phyloP scores from a whole-genome alignment of 306 rosid genomes.

The Acacia melanoxylon region DNA sequence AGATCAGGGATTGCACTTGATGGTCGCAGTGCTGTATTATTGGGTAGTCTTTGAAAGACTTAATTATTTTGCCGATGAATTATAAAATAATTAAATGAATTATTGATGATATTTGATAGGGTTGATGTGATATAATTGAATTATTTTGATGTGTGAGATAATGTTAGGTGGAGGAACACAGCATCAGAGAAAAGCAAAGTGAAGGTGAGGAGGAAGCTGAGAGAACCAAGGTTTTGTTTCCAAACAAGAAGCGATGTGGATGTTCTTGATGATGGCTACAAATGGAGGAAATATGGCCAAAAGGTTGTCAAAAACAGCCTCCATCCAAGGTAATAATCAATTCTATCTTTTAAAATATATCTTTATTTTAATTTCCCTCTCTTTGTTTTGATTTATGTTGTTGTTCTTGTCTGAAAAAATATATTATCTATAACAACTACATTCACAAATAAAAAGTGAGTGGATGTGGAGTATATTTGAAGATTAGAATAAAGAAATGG shows the following conservation, averaged over 20 bases:
- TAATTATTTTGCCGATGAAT: not conserved
- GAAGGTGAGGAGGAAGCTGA: constrained; percentile 92
- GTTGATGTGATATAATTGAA: not conserved
- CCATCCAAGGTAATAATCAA: constrained; percentile 78
- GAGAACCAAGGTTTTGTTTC: constrained; percentile 97
- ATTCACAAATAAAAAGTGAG: too few relatives aligned
- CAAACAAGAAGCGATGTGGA: constrained; percentile 99
- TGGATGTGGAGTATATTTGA: not conserved
- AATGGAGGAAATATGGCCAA: constrained; percentile 99
- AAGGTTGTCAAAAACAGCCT: constrained; percentile 98
- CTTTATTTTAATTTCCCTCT: too few relatives aligned
- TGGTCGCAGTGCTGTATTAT: not conserved
- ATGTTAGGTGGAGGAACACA: constrained; percentile 85
- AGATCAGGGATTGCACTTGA: not conserved
- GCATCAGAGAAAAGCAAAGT: constrained; percentile 79
- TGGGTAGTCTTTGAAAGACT: not conserved
- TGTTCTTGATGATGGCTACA: constrained; percentile 98
- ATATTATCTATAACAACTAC: too few relatives aligned
- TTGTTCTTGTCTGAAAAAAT: too few relatives aligned
- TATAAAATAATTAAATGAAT: not conserved
- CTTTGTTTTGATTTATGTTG: not conserved
- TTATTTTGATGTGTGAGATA: not conserved
- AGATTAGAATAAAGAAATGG: not conserved
- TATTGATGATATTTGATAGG: not conserved
- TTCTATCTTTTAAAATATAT: not conserved